These are phyloP conservation scores for Phytopythium ostracodes DNA, from an alignment of 352 stramenopile species.

Conservation along the genomic window DNA sequence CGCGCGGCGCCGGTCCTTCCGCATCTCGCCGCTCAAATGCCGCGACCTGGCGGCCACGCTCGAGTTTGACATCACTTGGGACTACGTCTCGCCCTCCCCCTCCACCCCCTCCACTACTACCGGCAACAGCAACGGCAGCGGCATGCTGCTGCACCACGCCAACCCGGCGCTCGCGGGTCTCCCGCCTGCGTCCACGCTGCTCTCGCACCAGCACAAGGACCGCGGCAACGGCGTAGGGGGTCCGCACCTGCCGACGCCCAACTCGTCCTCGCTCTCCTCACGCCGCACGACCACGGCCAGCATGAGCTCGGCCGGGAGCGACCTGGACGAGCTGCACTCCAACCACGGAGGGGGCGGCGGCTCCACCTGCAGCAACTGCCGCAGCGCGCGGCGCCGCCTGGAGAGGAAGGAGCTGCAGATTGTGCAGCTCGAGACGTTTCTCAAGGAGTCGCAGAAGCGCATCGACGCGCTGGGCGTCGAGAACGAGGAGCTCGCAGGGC, in stretches of 20 bases:
- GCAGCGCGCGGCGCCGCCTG: slow-evolving; percentile 48
- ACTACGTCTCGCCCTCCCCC: slow-evolving; percentile 27
- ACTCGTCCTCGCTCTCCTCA: slow-evolving; percentile 30
- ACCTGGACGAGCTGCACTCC: slow-evolving; percentile 35
- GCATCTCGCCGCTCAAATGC: slow-evolving; percentile 67
- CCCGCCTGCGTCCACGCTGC: slow-evolving; percentile 38
- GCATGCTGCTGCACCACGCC: slow-evolving; percentile 21
- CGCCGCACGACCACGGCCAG: slow-evolving; percentile 54
- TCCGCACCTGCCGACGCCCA: slow-evolving; percentile 11
- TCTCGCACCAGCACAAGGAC: slow-evolving; percentile 17
- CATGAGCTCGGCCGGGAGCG: slow-evolving; percentile 56
- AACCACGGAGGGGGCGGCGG: slow-evolving; percentile 11
- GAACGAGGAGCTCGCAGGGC: slow-evolving; percentile 59
- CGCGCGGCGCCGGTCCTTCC: slow-evolving; percentile 47
- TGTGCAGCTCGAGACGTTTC: slow-evolving; percentile 68
- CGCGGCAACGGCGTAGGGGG: slow-evolving; percentile 9
- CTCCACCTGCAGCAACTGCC: slow-evolving; percentile 38
- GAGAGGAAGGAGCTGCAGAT: slow-evolving; percentile 74
- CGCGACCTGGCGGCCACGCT: slow-evolving; percentile 65
- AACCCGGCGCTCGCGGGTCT: slow-evolving; percentile 19
- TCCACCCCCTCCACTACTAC: slow-evolving; percentile 8
- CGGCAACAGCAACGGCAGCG: slow-evolving; percentile 3
- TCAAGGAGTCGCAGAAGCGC: slow-evolving; percentile 77
- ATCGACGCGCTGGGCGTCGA: slow-evolving; percentile 60
- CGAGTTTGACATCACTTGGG: slow-evolving; percentile 77